These are phyloP conservation scores for Porphyra umbilicalis DNA, from an alignment of 31 red algal genomes.

Conservation along the genomic window DNA sequence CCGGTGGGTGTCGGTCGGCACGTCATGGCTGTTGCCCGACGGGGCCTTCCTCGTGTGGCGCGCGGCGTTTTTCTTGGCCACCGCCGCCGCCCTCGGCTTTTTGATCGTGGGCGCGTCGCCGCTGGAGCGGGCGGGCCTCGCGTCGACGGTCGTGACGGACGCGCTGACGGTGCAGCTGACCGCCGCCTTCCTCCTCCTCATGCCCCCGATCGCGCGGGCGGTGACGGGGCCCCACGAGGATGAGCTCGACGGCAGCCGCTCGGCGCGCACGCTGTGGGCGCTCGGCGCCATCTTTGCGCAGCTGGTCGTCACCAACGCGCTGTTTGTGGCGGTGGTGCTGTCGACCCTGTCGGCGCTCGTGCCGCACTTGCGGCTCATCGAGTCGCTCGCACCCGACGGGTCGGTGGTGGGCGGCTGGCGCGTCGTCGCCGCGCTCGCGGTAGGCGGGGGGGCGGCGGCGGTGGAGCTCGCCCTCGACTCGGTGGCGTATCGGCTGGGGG, in stretches of 20 bases:
- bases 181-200: not conserved
- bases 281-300: not conserved
- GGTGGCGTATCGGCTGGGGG: not conserved
- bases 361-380: not conserved
- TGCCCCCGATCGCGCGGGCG: not conserved
- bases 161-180: not conserved
- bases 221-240: conserved; percentile 13
- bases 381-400: not conserved
- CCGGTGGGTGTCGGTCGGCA: conserved; percentile 13
- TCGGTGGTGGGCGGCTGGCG: not conserved
- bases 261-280: not conserved
- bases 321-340: not conserved
- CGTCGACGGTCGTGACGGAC: conserved; percentile 1
- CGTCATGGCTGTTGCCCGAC: conserved; percentile 10
- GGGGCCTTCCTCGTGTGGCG: conserved; percentile 7
- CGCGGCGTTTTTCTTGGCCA: not conserved
- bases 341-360: not conserved
- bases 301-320: not conserved
- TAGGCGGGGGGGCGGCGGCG: not conserved
- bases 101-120: conserved; percentile 2
- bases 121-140: not conserved
- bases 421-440: not conserved
- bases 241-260: conserved; percentile 5
- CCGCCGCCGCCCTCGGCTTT: not conserved
- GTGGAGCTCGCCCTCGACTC: not conserved